Evolutionary conservation across 2,329 filamentous ascomycete species (phyloP).

Genomic region (Metarhizium brunneum): DNA sequence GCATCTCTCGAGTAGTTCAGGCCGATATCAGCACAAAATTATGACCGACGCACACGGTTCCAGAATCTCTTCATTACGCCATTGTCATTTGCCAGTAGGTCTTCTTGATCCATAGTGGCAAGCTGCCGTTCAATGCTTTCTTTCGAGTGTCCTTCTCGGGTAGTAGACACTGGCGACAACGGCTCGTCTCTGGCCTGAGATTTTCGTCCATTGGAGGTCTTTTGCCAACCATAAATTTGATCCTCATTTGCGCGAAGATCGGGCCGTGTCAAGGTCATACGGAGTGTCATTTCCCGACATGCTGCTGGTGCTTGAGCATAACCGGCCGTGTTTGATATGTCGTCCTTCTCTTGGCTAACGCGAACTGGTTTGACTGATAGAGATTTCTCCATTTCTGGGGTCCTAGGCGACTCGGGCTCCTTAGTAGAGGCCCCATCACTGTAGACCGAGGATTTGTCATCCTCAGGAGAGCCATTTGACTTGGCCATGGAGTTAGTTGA

Average conservation of each 20-base stretch:
- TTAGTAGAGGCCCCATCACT: constrained; percentile 45
- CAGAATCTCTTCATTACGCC: constrained; percentile 54
- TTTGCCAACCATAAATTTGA: constrained; percentile 61
- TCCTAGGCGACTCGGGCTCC: constrained; percentile 52
- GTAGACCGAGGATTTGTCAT: constrained; percentile 47
- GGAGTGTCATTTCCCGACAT: constrained; percentile 83
- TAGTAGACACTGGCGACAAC: constrained; percentile 18
- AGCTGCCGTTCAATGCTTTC: constrained; percentile 46
- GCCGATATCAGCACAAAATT: neutral
- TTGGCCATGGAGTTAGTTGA: constrained; percentile 34
- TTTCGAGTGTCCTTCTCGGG: constrained; percentile 31
- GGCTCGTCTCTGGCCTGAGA: constrained; percentile 29
- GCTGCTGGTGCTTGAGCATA: constrained; percentile 44
- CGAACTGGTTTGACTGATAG: constrained; percentile 18
- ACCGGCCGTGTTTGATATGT: constrained; percentile 22
- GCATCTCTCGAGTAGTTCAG: neutral
- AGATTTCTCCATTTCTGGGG: constrained; percentile 39
- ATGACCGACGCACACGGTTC: constrained; percentile 47
- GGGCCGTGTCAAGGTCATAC: constrained; percentile 88
- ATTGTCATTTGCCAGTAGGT: constrained; percentile 29
- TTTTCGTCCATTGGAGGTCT: constrained; percentile 29
- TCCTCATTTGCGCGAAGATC: constrained; percentile 73
- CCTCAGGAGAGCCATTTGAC: constrained; percentile 46
- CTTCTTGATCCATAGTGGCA: constrained; percentile 42
- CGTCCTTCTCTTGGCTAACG: constrained; percentile 15